Conservation (phyloP, 164 flowering plant species). For the Malania oleifera region DNA sequence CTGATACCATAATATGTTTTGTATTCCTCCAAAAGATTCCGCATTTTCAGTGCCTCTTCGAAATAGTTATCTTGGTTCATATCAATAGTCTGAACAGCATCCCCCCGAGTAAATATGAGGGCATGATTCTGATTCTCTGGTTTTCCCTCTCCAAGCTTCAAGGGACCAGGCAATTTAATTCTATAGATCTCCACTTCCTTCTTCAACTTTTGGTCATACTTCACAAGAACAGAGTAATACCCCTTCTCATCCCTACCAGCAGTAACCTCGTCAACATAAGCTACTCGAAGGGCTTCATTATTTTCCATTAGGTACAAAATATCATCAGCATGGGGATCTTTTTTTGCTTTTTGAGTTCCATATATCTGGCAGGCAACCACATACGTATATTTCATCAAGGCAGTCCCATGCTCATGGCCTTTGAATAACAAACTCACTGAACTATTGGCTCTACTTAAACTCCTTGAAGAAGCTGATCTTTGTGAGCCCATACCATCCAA, state of each 20-base stretch:
- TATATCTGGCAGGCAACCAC: slow-evolving; percentile 73
- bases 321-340: slow-evolving; percentile 63
- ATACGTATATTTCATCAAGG: slow-evolving; percentile 59
- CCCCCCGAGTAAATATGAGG: slow-evolving; percentile 60
- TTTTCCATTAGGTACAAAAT: slow-evolving; percentile 53
- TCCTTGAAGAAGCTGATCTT: slow-evolving; percentile 25
- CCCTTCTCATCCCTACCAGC: slow-evolving; percentile 49
- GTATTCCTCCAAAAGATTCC: slow-evolving; percentile 61
- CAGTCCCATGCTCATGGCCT: slow-evolving; percentile 58
- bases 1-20: slow-evolving; percentile 43
- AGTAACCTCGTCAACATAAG: slow-evolving; percentile 61
- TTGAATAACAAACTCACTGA: slow-evolving; percentile 35
- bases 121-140: slow-evolving; percentile 77
- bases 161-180: slow-evolving; percentile 59
- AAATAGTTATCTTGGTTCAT: slow-evolving; percentile 74
- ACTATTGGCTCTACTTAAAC: slow-evolving; percentile 42
- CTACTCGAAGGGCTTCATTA: slow-evolving; percentile 64
- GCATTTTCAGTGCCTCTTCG: slow-evolving; percentile 65
- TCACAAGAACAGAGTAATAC: slow-evolving; percentile 61
- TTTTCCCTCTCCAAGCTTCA: slow-evolving; percentile 71
- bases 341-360: slow-evolving; percentile 57
- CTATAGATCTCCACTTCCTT: slow-evolving; percentile 63
- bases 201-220: slow-evolving; percentile 47
- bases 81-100: slow-evolving; percentile 69
- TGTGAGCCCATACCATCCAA: slow-evolving; percentile 23